phyloP scores from a whole-genome alignment of 768 basidiomycete genomes.

The Mycena haematopus region DNA sequence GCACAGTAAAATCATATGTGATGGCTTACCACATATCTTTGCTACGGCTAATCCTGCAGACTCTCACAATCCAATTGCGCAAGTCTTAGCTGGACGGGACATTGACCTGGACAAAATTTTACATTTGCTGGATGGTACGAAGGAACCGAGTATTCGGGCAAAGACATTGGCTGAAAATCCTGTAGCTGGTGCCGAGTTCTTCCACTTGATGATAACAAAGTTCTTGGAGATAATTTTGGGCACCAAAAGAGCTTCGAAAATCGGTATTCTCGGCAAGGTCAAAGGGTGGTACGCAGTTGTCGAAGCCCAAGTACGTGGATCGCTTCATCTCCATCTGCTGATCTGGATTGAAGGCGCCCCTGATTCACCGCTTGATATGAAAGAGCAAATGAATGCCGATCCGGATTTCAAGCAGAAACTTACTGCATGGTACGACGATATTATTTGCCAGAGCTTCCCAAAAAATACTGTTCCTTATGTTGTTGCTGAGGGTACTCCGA shows the following conservation, averaged over 20 bases:
- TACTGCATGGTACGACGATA: not conserved
- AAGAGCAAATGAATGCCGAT: not conserved
- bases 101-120: too few relatives aligned
- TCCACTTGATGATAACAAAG: too few relatives aligned
- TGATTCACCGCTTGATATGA: not conserved
- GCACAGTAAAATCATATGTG: not conserved
- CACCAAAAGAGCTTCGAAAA: too few relatives aligned
- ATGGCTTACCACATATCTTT: not conserved
- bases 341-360: conserved; percentile 7
- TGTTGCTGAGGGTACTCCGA: not conserved
- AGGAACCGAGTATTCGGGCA: too few relatives aligned
- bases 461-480: not conserved
- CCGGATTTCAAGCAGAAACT: not conserved
- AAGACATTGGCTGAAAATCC: too few relatives aligned
- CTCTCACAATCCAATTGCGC: too few relatives aligned
- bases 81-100: too few relatives aligned
- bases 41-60: not conserved
- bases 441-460: conserved; percentile 3
- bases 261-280: not conserved
- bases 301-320: too few relatives aligned
- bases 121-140: too few relatives aligned
- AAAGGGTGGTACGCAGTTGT: too few relatives aligned
- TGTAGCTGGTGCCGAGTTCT: too few relatives aligned
- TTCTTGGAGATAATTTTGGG: too few relatives aligned
- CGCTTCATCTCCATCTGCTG: not conserved